These are phyloP conservation scores for Talaromyces atroroseus DNA, from an alignment of 2,329 filamentous ascomycete species.

Conservation along the genomic window DNA sequence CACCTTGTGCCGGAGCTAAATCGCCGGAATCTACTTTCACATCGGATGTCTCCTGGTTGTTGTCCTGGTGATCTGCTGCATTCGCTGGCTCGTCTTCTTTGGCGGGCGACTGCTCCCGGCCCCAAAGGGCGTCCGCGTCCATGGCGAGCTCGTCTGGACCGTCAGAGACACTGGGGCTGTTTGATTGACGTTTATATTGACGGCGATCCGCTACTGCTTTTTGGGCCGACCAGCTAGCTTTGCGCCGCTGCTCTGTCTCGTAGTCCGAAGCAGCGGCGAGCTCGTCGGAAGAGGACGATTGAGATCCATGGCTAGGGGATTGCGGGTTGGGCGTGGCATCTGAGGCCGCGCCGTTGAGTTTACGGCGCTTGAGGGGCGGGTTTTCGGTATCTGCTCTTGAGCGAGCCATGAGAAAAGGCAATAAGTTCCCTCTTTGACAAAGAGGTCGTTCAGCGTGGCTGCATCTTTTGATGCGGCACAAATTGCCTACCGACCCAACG, in stretches of 20 bases:
- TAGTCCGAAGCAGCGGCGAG: conserved; percentile 32
- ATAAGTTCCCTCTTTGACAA: not conserved
- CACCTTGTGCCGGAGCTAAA: conserved; percentile 15
- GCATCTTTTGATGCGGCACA: conserved; percentile 8
- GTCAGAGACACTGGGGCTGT: conserved; percentile 29
- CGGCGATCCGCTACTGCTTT: conserved; percentile 28
- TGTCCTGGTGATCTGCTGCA: not conserved
- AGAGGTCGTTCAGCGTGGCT: not conserved
- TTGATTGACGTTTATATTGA: conserved; percentile 20
- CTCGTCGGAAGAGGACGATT: conserved; percentile 36
- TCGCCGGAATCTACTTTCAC: conserved; percentile 15
- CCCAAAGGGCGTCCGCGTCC: conserved; percentile 34
- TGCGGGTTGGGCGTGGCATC: not conserved
- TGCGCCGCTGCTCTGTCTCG: too few relatives aligned
- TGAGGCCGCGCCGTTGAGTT: conserved; percentile 22
- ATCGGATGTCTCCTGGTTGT: conserved; percentile 14
- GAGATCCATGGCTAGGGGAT: conserved; percentile 21
- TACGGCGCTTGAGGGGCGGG: conserved; percentile 27
- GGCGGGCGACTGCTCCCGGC: conserved; percentile 12
- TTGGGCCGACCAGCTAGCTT: conserved; percentile 29
- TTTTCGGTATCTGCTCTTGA: conserved; percentile 19
- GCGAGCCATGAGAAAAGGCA: conserved; percentile 2
- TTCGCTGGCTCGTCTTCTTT: conserved; percentile 12
- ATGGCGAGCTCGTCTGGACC: conserved; percentile 43
- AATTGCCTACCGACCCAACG: conserved; percentile 11